phyloP scores from a whole-genome alignment of 1,284 basidiomycete genomes.

The Testicularia cyperi region DNA sequence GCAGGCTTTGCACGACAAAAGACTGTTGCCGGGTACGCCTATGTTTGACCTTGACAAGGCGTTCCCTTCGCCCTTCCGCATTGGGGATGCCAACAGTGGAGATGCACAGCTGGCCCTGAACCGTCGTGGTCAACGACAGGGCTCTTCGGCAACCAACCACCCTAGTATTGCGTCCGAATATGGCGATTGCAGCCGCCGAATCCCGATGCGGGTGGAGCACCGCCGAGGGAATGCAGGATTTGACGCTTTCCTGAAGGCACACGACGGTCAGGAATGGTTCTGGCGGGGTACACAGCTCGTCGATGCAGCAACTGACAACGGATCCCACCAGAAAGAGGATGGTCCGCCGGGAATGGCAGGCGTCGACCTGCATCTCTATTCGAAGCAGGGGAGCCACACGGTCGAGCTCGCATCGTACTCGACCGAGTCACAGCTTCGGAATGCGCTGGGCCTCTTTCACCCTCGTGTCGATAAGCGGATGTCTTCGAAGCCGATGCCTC shows the following conservation, averaged over 20 bases:
- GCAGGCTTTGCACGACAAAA: neutral
- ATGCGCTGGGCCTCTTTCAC: constrained; percentile 25
- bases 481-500: neutral
- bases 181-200: constrained; percentile 2
- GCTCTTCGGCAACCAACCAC: neutral
- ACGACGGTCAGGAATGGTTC: constrained; percentile 14
- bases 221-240: constrained; percentile 7
- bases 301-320: too few species aligned
- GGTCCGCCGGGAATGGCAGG: neutral
- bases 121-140: neutral
- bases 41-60: constrained; percentile 15
- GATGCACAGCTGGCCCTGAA: too few species aligned
- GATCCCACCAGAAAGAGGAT: constrained; percentile 3
- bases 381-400: neutral
- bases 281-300: constrained; percentile 22
- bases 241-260: constrained; percentile 8
- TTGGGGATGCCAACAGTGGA: too few species aligned
- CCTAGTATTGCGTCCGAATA: constrained; percentile 7
- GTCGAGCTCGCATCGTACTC: constrained; percentile 26
- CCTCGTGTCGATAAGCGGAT: too few species aligned
- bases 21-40: neutral
- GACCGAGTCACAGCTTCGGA: constrained; percentile 31
- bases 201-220: constrained; percentile 16
- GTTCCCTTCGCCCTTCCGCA: constrained; percentile 25
- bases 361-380: constrained; percentile 15